These are phyloP conservation scores for Kwoniella heveanensis DNA, from an alignment of 768 basidiomycete genomes.

Conservation along the genomic window DNA sequence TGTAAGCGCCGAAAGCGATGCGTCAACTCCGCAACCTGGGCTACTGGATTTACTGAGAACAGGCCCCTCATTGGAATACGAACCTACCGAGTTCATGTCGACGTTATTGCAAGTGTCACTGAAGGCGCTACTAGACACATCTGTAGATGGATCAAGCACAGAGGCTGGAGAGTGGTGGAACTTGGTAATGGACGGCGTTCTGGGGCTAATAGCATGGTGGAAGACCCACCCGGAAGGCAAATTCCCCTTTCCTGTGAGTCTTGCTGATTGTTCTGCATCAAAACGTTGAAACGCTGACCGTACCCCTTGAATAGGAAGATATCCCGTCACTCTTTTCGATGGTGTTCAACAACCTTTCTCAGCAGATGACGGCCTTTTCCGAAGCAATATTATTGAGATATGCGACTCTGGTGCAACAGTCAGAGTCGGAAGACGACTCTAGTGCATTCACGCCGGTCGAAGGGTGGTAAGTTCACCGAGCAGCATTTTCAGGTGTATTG, in stretches of 20 bases:
- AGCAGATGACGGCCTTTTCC: constrained; percentile 2
- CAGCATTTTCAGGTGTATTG: too few species aligned
- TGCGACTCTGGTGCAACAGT: constrained; percentile 11
- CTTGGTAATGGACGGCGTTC: constrained; percentile 20
- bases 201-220: constrained; percentile 29
- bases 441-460: constrained; percentile 28
- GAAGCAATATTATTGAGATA: constrained; percentile 9
- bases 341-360: constrained; percentile 1
- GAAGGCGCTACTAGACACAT: constrained; percentile 8
- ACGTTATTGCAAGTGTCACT: constrained; percentile 14
- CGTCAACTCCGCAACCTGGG: not conserved
- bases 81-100: constrained; percentile 6
- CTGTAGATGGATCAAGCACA: not conserved
- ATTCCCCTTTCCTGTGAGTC: constrained; percentile 29
- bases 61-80: not conserved
- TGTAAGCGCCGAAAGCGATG: not conserved
- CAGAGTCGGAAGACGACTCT: constrained; percentile 37
- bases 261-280: constrained; percentile 4
- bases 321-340: not conserved
- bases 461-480: constrained; percentile 46
- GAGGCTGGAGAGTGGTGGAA: constrained; percentile 7
- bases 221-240: constrained; percentile 11
- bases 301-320: too few species aligned
- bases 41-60: constrained; percentile 1
- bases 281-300: too few species aligned